Percentiles rank a stretch among this genome's conserved stretches.
These are phyloP conservation scores for Diplodia scrobiculata DNA, from an alignment of 2,329 filamentous ascomycete species.

Conservation along the genomic window DNA sequence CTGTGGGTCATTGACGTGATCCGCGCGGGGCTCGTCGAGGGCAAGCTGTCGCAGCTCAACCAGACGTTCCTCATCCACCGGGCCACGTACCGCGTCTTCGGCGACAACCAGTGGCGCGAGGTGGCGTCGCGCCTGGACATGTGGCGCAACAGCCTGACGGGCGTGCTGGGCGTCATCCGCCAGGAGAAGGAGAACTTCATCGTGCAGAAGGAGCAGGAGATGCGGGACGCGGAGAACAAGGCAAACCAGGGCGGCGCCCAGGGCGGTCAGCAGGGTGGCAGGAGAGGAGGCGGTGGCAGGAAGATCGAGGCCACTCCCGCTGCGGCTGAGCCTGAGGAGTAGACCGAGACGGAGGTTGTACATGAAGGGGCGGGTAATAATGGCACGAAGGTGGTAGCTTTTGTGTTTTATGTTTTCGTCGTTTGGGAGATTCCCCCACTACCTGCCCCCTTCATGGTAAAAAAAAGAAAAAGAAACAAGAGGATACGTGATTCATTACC, in stretches of 20 bases:
- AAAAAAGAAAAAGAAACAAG: neutral
- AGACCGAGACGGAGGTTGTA: neutral
- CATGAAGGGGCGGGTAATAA: neutral
- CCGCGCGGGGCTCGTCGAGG: slow-evolving; percentile 90
- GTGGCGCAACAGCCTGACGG: slow-evolving; percentile 80
- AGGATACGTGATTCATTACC: neutral
- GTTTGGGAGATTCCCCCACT: neutral
- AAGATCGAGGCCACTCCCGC: neutral
- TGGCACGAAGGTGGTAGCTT: neutral
- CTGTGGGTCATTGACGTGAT: slow-evolving; percentile 99
- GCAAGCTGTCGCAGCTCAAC: slow-evolving; percentile 90
- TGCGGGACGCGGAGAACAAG: slow-evolving; percentile 71
- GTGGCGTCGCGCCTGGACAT: slow-evolving; percentile 86
- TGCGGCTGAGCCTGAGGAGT: neutral
- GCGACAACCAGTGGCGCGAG: slow-evolving; percentile 97
- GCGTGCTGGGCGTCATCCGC: slow-evolving; percentile 75
- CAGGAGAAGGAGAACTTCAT: slow-evolving; percentile 79
- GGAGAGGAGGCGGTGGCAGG: slow-evolving; percentile 14
- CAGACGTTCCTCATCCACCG: slow-evolving; percentile 94
- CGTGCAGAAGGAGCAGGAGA: slow-evolving; percentile 74
- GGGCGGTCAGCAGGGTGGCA: neutral
- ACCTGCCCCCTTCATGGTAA: neutral
- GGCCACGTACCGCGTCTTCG: slow-evolving; percentile 94
- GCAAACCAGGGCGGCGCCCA: slow-evolving; percentile 36
- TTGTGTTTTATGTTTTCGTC: neutral